Percentiles rank a stretch among this genome's conserved stretches.
Conservation (phyloP, 2,329 filamentous ascomycete genomes). For the Penicillium glabrum region DNA sequence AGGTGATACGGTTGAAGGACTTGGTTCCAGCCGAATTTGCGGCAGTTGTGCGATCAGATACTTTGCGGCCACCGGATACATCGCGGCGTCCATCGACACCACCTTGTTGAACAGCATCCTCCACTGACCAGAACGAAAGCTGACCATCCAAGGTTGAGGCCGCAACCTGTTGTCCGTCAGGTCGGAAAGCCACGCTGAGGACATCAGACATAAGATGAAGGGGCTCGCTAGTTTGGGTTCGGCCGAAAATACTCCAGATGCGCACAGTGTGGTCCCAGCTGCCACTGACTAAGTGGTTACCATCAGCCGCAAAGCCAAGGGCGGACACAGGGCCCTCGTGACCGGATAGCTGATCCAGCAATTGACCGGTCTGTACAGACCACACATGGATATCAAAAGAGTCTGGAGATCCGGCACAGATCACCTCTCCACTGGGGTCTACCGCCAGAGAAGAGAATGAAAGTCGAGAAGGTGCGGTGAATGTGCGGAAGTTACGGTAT, state of each 20-base stretch:
- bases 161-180: constrained; percentile 87
- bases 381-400: constrained; percentile 98
- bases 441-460: constrained; percentile 94
- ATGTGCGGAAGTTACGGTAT: constrained; percentile 96
- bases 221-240: constrained; percentile 93
- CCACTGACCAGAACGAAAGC: constrained; percentile 90
- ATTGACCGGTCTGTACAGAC: constrained; percentile 96
- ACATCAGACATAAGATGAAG: constrained; percentile 91
- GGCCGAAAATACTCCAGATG: constrained; percentile 91
- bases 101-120: constrained; percentile 80
- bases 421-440: constrained; percentile 94
- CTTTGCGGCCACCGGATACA: constrained; percentile 85
- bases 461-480: constrained; percentile 86
- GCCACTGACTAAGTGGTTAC: constrained; percentile 78
- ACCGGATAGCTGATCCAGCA: constrained; percentile 85
- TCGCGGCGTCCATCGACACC: constrained; percentile 89
- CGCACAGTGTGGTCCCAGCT: constrained; percentile 96
- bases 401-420: constrained; percentile 91
- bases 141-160: constrained; percentile 93
- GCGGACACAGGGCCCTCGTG: constrained; percentile 93
- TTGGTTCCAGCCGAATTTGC: constrained; percentile 91
- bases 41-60: constrained; percentile 83
- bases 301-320: constrained; percentile 84
- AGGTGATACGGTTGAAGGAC: constrained; percentile 81
- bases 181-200: constrained; percentile 79